Base-by-base conservation (phyloP, 768 basidiomycete genomes). In the Rhodotorula diobovata region DNA sequence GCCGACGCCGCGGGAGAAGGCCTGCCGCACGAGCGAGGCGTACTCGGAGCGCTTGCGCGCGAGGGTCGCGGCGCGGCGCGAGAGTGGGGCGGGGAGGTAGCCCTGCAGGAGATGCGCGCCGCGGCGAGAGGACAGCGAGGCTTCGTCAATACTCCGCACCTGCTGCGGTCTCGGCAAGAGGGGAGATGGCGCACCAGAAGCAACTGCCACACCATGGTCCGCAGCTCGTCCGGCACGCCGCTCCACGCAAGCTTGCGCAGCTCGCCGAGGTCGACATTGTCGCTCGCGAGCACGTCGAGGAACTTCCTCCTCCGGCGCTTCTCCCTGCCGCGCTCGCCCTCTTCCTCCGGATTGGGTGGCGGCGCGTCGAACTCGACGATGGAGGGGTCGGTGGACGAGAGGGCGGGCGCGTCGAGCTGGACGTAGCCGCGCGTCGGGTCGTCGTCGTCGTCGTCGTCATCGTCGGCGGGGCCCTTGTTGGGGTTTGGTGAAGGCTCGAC, bases 231-330 rank as follows among this genome's bases (percentile, higher is more conserved):
- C 1, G 96, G 95, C 35, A 97, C 90, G 34, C 96, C 96, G 61
- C 89, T 89, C 96, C 96, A 99, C 30, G 93, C 89, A 59, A 96
- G 85, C 78, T 92, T 93, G 59, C 93, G 85, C 71, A 99, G 83
- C 79, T 92, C 90, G 30, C 86, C 90, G 58, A 96, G 89, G 79
- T 92, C 89, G 60, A 94, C 88, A 74, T 91, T 89, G 64, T 88
- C 86, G 68, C 84, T 85, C 39, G 84, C 84, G 54, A 95, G 81
- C 79, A 90, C 92, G 68, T 90, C 88, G 51, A 90, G 82, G 78
- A 95, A 93, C 77, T 91, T 93, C 35, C 55, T 32, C 62, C 41
- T 58, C 39, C 73, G 46, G 28, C 73, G 39, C 30, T 41, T 62
- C 39, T 68, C 70, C 34, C 73, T 20, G 15, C 70, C 70, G 10